A percentile compares a stretch with the other conserved stretches of the same genome.
These are phyloP conservation scores for Graphilbum sp. DNA, from an alignment of 2,329 filamentous ascomycete species.

Conservation along the genomic window DNA sequence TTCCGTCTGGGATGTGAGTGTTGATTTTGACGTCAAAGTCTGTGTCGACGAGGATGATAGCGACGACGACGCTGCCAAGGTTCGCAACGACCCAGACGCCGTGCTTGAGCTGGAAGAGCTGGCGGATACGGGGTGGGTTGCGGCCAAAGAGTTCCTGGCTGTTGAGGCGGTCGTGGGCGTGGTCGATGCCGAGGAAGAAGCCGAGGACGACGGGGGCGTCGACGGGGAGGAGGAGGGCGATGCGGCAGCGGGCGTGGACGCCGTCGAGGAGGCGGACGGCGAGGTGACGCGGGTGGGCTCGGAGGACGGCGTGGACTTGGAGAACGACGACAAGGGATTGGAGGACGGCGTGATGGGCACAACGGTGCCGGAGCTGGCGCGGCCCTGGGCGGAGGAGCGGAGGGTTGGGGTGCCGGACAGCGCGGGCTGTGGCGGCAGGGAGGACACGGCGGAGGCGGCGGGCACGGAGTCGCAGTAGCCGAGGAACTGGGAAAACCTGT, in stretches of 20 bases:
- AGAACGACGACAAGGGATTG: not conserved
- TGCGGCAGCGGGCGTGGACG: not conserved
- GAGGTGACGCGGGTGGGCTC: not conserved
- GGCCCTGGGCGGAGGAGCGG: slow-evolving; percentile 5
- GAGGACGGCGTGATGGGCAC: not conserved
- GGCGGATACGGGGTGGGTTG: too few species aligned
- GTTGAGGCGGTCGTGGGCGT: too few species aligned
- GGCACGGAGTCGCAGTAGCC: slow-evolving; percentile 22
- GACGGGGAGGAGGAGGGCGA: too few species aligned
- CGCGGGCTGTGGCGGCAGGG: slow-evolving; percentile 1
- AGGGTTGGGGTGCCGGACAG: slow-evolving; percentile 3
- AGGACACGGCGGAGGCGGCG: not conserved
- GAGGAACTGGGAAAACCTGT: slow-evolving; percentile 26
- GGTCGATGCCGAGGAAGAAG: too few species aligned
- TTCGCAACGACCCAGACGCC: too few species aligned
- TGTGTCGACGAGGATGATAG: too few species aligned
- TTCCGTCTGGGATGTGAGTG: too few species aligned
- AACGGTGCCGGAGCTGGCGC: not conserved
- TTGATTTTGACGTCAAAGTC: too few species aligned
- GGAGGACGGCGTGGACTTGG: not conserved
- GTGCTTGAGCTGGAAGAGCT: too few species aligned
- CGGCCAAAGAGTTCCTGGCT: too few species aligned
- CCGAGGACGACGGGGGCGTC: too few species aligned
- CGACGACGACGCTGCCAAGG: too few species aligned
- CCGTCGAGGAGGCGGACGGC: not conserved